These are phyloP conservation scores for Colletotrichum chrysophilum DNA, from an alignment of 2,329 filamentous ascomycete genomes.

Conservation along the genomic window DNA sequence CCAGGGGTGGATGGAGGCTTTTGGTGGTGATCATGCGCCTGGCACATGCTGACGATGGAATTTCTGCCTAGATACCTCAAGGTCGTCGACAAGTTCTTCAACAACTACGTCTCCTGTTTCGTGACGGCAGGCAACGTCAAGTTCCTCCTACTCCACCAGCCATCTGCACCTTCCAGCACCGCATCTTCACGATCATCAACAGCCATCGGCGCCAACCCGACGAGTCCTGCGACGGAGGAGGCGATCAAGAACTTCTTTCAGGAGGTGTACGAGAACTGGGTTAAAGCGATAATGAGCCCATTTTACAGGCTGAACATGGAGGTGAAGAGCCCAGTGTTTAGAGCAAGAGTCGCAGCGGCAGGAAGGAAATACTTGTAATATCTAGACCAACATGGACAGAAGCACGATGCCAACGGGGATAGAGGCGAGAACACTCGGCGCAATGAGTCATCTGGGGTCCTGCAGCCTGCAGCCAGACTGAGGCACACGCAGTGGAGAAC, in stretches of 20 bases:
- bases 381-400: neutral
- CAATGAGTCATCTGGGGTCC: neutral
- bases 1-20: neutral
- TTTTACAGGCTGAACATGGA: conserved; percentile 90
- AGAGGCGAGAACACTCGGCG: neutral
- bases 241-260: conserved; percentile 93
- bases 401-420: neutral
- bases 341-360: conserved; percentile 80
- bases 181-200: conserved; percentile 62
- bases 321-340: conserved; percentile 86
- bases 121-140: conserved; percentile 91
- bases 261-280: conserved; percentile 95
- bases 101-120: conserved; percentile 94
- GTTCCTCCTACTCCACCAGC: conserved; percentile 92
- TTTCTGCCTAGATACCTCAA: conserved; percentile 79
- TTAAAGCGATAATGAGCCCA: conserved; percentile 96
- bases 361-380: conserved; percentile 86
- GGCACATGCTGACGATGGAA: neutral
- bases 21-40: neutral
- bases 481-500: neutral
- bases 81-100: conserved; percentile 95
- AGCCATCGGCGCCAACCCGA: conserved; percentile 84
- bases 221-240: conserved; percentile 89
- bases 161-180: conserved; percentile 48
- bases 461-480: neutral